Base-by-base conservation (phyloP, 495 filamentous ascomycete genomes). In the Lepidopterella palustris region DNA sequence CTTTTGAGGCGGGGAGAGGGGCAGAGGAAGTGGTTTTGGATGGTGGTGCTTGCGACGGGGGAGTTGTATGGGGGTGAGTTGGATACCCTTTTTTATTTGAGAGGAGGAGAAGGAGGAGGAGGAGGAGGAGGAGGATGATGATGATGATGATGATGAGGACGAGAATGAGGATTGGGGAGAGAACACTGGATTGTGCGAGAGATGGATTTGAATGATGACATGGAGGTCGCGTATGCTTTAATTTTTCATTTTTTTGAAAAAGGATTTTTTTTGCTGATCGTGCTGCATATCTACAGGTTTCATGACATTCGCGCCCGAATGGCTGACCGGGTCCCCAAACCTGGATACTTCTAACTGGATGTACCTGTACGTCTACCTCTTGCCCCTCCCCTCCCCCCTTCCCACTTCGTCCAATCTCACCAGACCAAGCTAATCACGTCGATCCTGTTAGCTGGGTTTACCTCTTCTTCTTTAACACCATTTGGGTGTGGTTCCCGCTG, bases 291-390 rank as follows among this genome's bases (percentile, higher is more conserved):
- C 23, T 20, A 20, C 51, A 84, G 86, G 87, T 11, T 96, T 87
- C 70, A 97, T 97, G 88, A 97, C 92, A 0, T 97, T 97, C 74
- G 86, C 82, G 63, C 92, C 92, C 13, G 92, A 97, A 76, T 97
- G 91, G 92, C 72, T 97, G 56, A 86, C 80, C 3, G 87, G 84
- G 1, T 88, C 78, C 58, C 71, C 82, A 59, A 89, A 89, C 71
- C 78, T 97, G 64, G 85, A 92, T 64, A 87, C 83, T 0, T 83
- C 81, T 59, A 91, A 95, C 65, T 87, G 82, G 61, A 91, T 97
- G 79, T 96, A 92, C 67, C 69, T 87, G 64, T 86, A 60, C 59
- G 69, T 60, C 20, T 45, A 8, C 35, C 15, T 21, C 39, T 51
- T 25, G n/a, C n/a, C n/a, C 54, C 21, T 49, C 24, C 47, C 11